Evolutionary conservation across 345 rosid genomes (phyloP).

Genomic region (Brassica rapa): DNA sequence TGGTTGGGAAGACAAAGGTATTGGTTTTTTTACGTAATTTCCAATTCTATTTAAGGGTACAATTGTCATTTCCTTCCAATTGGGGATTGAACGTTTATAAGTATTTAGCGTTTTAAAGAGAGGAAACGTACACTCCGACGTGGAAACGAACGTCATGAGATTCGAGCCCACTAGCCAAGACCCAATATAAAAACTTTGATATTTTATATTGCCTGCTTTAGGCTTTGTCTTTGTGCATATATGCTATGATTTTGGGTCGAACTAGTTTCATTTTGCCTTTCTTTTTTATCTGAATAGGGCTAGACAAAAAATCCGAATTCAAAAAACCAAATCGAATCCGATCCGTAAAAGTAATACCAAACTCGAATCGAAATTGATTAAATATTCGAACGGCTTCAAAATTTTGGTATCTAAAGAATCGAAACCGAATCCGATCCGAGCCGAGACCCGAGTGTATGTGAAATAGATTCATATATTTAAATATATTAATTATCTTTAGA

Average conservation of each 20-base stretch:
- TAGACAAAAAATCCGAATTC: no score
- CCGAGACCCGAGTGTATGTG: no score
- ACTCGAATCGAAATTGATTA: no score
- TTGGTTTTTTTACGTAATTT: background rate
- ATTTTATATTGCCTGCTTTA: background rate
- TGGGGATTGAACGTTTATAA: background rate
- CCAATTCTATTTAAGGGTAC: background rate
- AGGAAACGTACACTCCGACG: conserved; percentile 16
- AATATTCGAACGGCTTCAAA: no score
- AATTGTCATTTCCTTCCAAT: background rate
- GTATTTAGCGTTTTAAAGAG: background rate
- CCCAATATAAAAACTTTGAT: background rate
- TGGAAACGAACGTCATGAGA: background rate
- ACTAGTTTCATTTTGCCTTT: background rate
- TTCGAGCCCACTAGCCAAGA: background rate
- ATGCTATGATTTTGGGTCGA: background rate
- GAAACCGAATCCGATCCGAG: no score
- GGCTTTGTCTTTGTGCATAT: background rate
- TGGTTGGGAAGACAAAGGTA: conserved; percentile 26
- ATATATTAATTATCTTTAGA: no score
- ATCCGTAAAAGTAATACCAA: no score
- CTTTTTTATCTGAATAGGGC: no score
- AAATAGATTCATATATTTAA: no score
- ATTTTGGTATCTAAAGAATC: no score
- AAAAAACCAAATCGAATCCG: no score